These are phyloP conservation scores for Pseudogymnoascus sp. DNA, from an alignment of 2,329 filamentous ascomycete genomes.

Conservation along the genomic window DNA sequence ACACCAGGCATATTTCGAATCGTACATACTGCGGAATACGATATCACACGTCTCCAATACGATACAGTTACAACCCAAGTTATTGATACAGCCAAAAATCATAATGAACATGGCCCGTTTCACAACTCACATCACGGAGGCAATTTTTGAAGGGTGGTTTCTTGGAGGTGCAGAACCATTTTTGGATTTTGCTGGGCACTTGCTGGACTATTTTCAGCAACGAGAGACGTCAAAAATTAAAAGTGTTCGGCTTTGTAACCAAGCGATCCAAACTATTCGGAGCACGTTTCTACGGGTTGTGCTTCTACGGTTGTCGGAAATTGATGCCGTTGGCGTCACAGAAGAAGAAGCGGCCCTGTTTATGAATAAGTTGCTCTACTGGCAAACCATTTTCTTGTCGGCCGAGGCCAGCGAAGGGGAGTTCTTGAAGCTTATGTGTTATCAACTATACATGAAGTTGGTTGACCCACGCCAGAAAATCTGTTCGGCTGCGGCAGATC, in stretches of 20 bases:
- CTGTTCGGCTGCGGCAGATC: slow-evolving; percentile 67
- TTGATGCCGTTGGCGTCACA: slow-evolving; percentile 57
- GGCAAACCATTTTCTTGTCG: slow-evolving; percentile 85
- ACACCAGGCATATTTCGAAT: slow-evolving; percentile 91
- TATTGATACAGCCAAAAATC: slow-evolving; percentile 72
- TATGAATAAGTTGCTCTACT: slow-evolving; percentile 82
- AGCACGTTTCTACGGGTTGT: slow-evolving; percentile 71
- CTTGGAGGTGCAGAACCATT: slow-evolving; percentile 76
- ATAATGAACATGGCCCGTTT: slow-evolving; percentile 82
- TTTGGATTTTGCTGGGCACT: slow-evolving; percentile 75
- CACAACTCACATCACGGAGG: slow-evolving; percentile 73
- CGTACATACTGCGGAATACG: slow-evolving; percentile 71
- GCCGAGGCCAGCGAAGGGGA: slow-evolving; percentile 72
- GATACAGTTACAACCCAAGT: slow-evolving; percentile 62
- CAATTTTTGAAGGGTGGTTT: slow-evolving; percentile 95
- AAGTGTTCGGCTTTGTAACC: slow-evolving; percentile 81
- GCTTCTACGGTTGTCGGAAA: slow-evolving; percentile 73
- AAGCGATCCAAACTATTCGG: slow-evolving; percentile 70
- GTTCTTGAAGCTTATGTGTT: slow-evolving; percentile 79
- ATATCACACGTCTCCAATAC: slow-evolving; percentile 63
- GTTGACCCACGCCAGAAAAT: slow-evolving; percentile 62
- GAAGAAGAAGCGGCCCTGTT: slow-evolving; percentile 61
- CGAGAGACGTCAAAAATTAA: slow-evolving; percentile 76
- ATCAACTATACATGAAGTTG: slow-evolving; percentile 84
- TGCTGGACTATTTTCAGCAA: slow-evolving; percentile 82